Conservation (phyloP, 1,139 yeast species). For the Lodderomyces beijingensis region DNA sequence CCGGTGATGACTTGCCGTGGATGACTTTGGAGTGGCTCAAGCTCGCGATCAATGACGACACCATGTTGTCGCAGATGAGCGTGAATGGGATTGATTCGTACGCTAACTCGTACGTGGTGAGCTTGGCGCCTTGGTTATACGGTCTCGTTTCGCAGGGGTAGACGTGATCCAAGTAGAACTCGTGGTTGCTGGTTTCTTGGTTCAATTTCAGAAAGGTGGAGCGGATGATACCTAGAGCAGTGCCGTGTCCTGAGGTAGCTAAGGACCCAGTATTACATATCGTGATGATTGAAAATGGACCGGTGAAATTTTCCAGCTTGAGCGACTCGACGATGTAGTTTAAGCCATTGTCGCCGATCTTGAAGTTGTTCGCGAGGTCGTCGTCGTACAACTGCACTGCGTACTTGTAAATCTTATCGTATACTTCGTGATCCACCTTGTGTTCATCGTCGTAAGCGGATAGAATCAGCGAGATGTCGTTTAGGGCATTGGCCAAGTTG, state of each 20-base stretch:
- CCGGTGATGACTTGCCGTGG: slow-evolving; percentile 42
- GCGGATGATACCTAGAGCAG: slow-evolving; percentile 89
- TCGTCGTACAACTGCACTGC: slow-evolving; percentile 62
- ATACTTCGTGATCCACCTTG: slow-evolving; percentile 25
- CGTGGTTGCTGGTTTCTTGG: slow-evolving; percentile 18
- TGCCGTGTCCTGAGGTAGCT: slow-evolving; percentile 97
- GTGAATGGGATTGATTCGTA: slow-evolving; percentile 86
- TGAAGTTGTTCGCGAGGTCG: slow-evolving; percentile 71
- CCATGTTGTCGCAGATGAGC: slow-evolving; percentile 88
- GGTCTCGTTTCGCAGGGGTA: slow-evolving; percentile 95
- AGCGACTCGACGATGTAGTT: slow-evolving; percentile 54
- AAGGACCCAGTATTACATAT: slow-evolving; percentile 85
- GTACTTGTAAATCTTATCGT: slow-evolving; percentile 40
- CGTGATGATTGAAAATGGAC: slow-evolving; percentile 77
- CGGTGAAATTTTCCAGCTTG: slow-evolving; percentile 46
- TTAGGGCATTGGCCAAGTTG: slow-evolving; percentile 75
- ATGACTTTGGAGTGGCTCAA: slow-evolving; percentile 15
- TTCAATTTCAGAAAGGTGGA: slow-evolving; percentile 51
- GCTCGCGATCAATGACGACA: slow-evolving; percentile 59
- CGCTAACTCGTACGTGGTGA: slow-evolving; percentile 86
- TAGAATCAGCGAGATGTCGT: slow-evolving; percentile 45
- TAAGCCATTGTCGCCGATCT: slow-evolving; percentile 79
- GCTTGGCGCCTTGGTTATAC: slow-evolving; percentile 91
- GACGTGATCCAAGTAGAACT: slow-evolving; percentile 57
- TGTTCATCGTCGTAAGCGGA: slow-evolving; percentile 7